These are phyloP conservation scores for Hordeum vulgare DNA, from an alignment of 176 grass and related monocot species.

Conservation along the genomic window MorexV3_pseudomolecules_assembly NC_058519.1:458783957-458784456, in stretches of 20 bases:
- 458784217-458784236: neutral
- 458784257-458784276: neutral
- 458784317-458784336: neutral
- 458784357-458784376: too few species aligned
- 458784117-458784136: neutral
- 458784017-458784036: conserved; percentile 24
- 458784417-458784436: too few species aligned
- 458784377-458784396: neutral
- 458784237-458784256: neutral
- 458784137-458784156: neutral
- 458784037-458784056: neutral
- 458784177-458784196: neutral
- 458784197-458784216: neutral
- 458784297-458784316: neutral
- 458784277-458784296: neutral
- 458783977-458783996: neutral
- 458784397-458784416: neutral
- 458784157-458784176: neutral
- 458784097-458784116: neutral
- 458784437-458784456: too few species aligned
- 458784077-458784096: neutral
- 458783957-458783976: conserved; percentile 8
- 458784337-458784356: too few species aligned
- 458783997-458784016: neutral
- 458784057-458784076: conserved; percentile 9